Conservation (phyloP, 2,329 filamentous ascomycete genomes). For the Xylaria sp. region DNA sequence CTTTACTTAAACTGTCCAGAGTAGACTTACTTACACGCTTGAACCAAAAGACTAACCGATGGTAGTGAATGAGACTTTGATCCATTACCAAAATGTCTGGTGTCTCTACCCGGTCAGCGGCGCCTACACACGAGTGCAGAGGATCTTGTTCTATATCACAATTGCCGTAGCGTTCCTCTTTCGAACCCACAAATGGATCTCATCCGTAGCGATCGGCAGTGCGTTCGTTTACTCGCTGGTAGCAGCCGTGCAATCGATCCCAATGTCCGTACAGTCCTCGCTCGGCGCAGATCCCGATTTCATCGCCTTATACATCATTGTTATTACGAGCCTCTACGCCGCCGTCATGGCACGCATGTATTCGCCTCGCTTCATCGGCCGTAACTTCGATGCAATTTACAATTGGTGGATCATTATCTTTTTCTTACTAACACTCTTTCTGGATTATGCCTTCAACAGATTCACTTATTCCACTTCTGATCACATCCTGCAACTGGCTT, state of each 20-base stretch:
- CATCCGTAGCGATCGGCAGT: conserved; percentile 3
- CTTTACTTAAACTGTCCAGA: background rate
- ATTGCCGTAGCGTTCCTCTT: background rate
- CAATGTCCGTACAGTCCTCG: conserved; percentile 2
- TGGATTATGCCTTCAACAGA: background rate
- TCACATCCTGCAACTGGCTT: background rate
- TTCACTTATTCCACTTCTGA: background rate
- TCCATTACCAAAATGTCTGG: conserved; percentile 8
- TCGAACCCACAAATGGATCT: conserved; percentile 3
- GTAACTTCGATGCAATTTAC: conserved; percentile 4
- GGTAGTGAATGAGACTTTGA: background rate
- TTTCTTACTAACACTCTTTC: background rate
- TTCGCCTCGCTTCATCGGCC: conserved; percentile 11
- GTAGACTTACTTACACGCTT: background rate
- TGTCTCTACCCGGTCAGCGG: conserved; percentile 10
- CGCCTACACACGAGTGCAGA: background rate
- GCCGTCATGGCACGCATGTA: background rate
- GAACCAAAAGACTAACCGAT: background rate
- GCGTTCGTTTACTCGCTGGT: background rate
- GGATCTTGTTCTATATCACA: background rate
- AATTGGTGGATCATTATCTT: background rate
- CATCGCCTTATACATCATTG: background rate
- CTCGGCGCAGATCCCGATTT: conserved; percentile 10
- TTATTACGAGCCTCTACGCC: background rate
- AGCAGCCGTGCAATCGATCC: background rate